Evolutionary conservation across 208 protist species (phyloP).

Genomic region (Kentomonas sorsogonicus): DNA sequence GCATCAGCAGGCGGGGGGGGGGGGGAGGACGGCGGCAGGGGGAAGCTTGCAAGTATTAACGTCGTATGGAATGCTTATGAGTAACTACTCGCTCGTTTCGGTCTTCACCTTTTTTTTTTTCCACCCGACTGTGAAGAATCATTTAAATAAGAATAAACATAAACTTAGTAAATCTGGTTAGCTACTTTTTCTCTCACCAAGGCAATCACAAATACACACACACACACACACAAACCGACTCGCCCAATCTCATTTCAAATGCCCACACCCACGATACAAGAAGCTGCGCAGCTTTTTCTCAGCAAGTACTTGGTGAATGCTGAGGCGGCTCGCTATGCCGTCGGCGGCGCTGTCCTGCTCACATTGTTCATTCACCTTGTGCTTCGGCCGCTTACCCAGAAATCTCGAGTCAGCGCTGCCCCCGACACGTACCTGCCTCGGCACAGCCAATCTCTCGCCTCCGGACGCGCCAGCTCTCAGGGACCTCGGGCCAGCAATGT

Average conservation of each 20-base stretch:
- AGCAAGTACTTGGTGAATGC: too few relatives aligned
- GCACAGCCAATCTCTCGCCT: too few relatives aligned
- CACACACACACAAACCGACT: too few relatives aligned
- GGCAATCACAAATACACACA: background rate
- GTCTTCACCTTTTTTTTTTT: background rate
- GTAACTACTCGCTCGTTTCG: background rate
- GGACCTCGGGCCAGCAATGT: too few relatives aligned
- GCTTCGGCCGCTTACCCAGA: background rate
- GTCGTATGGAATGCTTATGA: background rate
- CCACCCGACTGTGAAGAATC: background rate
- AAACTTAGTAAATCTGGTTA: background rate
- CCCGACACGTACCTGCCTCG: too few relatives aligned
- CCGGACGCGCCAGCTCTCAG: too few relatives aligned
- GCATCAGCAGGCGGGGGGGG: too few relatives aligned
- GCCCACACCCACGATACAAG: too few relatives aligned
- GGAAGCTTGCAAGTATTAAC: too few relatives aligned
- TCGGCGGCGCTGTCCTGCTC: constrained; percentile 3
- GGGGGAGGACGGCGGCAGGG: too few relatives aligned
- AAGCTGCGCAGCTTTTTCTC: too few relatives aligned
- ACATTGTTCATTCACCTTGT: background rate
- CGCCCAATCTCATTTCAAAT: too few relatives aligned
- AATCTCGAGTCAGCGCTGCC: background rate
- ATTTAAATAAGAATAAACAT: background rate
- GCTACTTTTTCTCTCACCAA: background rate
- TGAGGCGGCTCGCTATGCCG: constrained; percentile 3